These are phyloP conservation scores for Komagataella pseudopastoris DNA, from an alignment of 805 yeast genomes.

Conservation along the genomic window DNA sequence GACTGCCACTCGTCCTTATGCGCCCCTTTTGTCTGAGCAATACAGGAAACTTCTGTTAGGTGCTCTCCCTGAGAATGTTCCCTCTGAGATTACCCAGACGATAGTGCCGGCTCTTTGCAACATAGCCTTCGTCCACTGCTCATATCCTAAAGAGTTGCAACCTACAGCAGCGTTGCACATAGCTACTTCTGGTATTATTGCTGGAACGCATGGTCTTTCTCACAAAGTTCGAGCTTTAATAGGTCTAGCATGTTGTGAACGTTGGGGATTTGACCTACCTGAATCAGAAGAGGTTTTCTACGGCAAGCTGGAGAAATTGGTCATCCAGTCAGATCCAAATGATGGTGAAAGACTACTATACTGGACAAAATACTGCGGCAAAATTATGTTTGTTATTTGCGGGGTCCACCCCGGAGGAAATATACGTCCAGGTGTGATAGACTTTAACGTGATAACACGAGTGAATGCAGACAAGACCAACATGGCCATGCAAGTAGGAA, in stretches of 20 bases:
- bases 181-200: constrained; percentile 61
- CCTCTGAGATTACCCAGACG: constrained; percentile 41
- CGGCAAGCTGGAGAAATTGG: constrained; percentile 31
- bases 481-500: constrained; percentile 17
- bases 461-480: constrained; percentile 25
- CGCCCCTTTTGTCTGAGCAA: constrained; percentile 47
- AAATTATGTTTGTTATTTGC: constrained; percentile 64
- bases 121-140: constrained; percentile 62
- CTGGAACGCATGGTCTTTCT: constrained; percentile 65
- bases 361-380: constrained; percentile 67
- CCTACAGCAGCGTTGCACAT: constrained; percentile 62
- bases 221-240: constrained; percentile 59
- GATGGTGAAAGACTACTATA: constrained; percentile 35
- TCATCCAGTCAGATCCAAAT: constrained; percentile 26
- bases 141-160: constrained; percentile 66
- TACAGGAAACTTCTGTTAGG: constrained; percentile 39
- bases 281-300: constrained; percentile 35
- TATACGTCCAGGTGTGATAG: constrained; percentile 45
- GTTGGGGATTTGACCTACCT: constrained; percentile 76
- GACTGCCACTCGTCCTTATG: constrained; percentile 59
- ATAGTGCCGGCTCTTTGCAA: constrained; percentile 63
- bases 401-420: constrained; percentile 77
- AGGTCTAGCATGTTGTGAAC: constrained; percentile 61
- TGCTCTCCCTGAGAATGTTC: constrained; percentile 46
- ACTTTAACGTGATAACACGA: constrained; percentile 25